Evolutionary conservation across 805 yeast genomes (phyloP), one percentile per base, ranked within the genome.

Genomic region (Lipomyces kockii): DNA sequence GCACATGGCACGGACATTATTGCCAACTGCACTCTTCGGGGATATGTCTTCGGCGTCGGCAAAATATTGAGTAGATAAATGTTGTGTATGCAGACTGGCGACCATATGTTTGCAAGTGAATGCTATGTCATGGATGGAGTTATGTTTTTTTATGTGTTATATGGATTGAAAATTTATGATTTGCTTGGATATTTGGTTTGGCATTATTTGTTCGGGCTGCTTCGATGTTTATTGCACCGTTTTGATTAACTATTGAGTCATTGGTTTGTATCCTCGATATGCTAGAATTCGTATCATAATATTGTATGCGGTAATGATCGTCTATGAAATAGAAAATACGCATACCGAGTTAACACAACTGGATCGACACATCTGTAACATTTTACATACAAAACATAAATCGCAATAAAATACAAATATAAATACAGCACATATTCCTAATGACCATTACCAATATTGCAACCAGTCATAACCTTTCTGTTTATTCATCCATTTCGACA

Each of bases 401-500:
- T 52, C 34, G 20, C 55, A 11, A n/a, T 52, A 52, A 14, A 11
- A 49, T 49, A 22, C 27, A 49, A n/a, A 20, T 49, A 49, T 5
- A 52, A 25, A n/a, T 52, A 52, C 34, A 17, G 55, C 34, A 52
- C 22, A 52, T 22, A 22, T 11, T 7, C 7, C 17, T 25, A 0
- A n/a, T 25, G 5, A 52, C 17, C 55, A 52, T 52, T 25, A n/a
- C 9, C 22, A 43, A 37, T 37, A 37, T 37, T 29, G 32, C 39
- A 11, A 11, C 5, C 12, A 4, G 39, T 37, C 14, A 3, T 17
- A 11, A 37, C 14, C 39, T 37, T n/a, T n/a, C 49, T n/a, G 49
- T n/a, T 20, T 62, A 61, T 27, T 64, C 70, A 20, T 67, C 68
- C 20, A 49, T 53, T 20, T 53, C 71, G n/a, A n/a, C 63, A 25